These are phyloP conservation scores for Ceratocystis destructans DNA, from an alignment of 2,329 filamentous ascomycete genomes.

Conservation along the genomic window DNA sequence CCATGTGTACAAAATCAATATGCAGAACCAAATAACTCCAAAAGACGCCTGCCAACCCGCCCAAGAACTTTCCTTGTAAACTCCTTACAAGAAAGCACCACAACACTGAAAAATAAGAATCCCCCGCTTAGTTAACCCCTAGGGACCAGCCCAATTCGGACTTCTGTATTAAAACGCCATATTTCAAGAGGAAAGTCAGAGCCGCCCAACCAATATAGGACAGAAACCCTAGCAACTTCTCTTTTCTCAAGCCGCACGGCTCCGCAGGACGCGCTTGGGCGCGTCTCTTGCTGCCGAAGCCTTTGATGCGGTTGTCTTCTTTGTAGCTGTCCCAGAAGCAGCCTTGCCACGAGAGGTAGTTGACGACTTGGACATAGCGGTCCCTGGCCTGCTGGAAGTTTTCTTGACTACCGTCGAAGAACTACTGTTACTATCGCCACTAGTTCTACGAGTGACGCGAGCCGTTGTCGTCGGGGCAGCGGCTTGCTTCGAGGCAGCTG, in stretches of 20 bases:
- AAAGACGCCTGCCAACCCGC: neutral
- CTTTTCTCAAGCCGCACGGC: constrained; percentile 28
- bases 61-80: neutral
- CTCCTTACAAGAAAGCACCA: neutral
- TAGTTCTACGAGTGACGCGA: constrained; percentile 43
- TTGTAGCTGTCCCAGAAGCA: constrained; percentile 38
- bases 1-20: neutral
- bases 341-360: constrained; percentile 27
- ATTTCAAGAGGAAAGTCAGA: too few relatives aligned
- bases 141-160: neutral
- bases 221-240: neutral
- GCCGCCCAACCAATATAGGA: too few relatives aligned
- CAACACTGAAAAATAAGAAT: neutral
- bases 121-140: neutral
- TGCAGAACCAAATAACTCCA: neutral
- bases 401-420: constrained; percentile 52
- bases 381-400: constrained; percentile 26
- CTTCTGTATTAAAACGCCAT: neutral
- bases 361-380: constrained; percentile 29
- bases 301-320: constrained; percentile 35
- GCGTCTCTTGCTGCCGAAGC: constrained; percentile 38
- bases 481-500: constrained; percentile 24
- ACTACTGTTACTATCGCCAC: constrained; percentile 51
- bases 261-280: constrained; percentile 41
- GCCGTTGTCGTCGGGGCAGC: constrained; percentile 32